Base-by-base conservation (phyloP, 441 rosid species). In the Adansonia madagascariensis region DNA sequence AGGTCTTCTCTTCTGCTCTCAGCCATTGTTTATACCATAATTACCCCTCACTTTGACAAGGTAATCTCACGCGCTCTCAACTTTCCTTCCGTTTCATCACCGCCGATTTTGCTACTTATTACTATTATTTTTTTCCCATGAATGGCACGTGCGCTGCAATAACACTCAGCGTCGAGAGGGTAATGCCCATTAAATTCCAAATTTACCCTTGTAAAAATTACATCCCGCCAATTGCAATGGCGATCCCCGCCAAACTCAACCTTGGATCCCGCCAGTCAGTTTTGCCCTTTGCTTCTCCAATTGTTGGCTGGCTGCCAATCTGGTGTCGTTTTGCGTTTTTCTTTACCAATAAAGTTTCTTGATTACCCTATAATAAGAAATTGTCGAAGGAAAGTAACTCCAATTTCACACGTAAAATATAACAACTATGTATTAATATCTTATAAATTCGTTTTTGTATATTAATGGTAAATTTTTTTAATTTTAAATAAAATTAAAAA, bases 221-320 rank as follows among this genome's bases (percentile, higher is more conserved):
- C 17, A 27, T 24, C 44, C 60, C 73, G 73, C 71, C 71, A 9
- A 66, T 17, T 17, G 15, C 15, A 43, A 18, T 44, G n/a, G 17
- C 7, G n/a, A 66, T 44, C 55, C 31, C 53, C 55, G 17, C 73
- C 74, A 24, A 50, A 24, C 15, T 24, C 24, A 70, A 70, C 46
- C 5, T 70, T 8, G 59, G 60, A 50, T 49, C 43, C 73, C 60
- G 44, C 60, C 44, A 22, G 31, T 68, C 31, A 27, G 31, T 27
- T 24, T 61, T 20, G 71, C 71, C 70, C 55, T 18, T 10, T 10
- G 20, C 17, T 2, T 46, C 71, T 18, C 9, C 8, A 20, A 10
- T 66, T 18, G 9, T 44, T 66, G 71, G n/a, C 53, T 20, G 18
- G 31, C 31, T 27, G 31, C 35, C 18, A 46, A 47, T 68, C 22